Conservation (phyloP, 345 rosid genomes). For the Microcos paniculata region DNA sequence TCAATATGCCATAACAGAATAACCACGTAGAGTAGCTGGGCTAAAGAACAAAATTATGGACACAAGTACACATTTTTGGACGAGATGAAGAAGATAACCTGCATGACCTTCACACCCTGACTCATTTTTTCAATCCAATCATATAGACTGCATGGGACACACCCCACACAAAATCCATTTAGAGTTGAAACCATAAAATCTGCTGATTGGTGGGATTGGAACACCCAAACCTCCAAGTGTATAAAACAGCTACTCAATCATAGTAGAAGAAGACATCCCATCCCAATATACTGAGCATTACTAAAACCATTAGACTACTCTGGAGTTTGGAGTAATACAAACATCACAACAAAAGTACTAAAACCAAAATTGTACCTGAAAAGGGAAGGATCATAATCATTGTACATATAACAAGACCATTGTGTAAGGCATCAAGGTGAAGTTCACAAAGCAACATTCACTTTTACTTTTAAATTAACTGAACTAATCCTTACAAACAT, state of each 20-base stretch:
- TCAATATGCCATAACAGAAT: conserved; percentile 51
- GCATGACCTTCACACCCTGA: conserved; percentile 20
- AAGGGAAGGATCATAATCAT: conserved; percentile 23
- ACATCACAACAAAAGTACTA: conserved; percentile 11
- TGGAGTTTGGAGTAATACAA: conserved; percentile 11
- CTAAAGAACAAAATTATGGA: conserved; percentile 31
- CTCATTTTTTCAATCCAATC: conserved; percentile 19
- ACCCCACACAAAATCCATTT: conserved; percentile 9
- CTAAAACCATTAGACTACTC: conserved; percentile 21
- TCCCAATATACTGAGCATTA: conserved; percentile 20
- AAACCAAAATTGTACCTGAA: conserved; percentile 33
- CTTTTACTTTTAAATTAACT: conserved; percentile 15
- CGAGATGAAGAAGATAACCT: conserved; percentile 20
- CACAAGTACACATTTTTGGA: conserved; percentile 24
- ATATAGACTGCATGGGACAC: not conserved
- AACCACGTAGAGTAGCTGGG: conserved; percentile 31
- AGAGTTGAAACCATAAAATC: not conserved
- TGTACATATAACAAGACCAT: conserved; percentile 8
- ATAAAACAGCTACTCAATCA: conserved; percentile 21
- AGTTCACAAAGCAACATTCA: conserved; percentile 10
- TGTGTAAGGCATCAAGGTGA: conserved; percentile 13
- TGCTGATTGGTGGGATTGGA: conserved; percentile 17
- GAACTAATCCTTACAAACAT: conserved; percentile 11
- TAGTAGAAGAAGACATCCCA: conserved; percentile 21
- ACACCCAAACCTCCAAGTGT: conserved; percentile 25